Percentiles rank a stretch among this genome's conserved stretches.
These are phyloP conservation scores for Pestalotiopsis sp. DNA, from an alignment of 2,329 filamentous ascomycete species.

Conservation along the genomic window DNA sequence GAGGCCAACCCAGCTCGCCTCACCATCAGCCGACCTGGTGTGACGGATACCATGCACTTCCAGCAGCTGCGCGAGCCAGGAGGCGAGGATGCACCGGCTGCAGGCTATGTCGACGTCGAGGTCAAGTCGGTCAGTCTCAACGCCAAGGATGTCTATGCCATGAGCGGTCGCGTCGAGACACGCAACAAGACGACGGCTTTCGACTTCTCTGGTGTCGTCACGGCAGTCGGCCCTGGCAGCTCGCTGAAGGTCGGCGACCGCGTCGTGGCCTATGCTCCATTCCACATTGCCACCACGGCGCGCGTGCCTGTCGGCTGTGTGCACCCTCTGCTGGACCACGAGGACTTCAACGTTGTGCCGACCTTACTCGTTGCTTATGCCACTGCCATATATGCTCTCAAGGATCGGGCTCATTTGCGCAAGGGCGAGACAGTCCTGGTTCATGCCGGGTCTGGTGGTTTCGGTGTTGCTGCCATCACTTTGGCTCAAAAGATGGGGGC, in stretches of 20 bases:
- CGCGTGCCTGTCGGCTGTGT: slow-evolving; percentile 27
- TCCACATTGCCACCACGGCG: slow-evolving; percentile 26
- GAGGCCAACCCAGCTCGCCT: too few relatives aligned
- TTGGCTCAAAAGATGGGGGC: slow-evolving; percentile 18
- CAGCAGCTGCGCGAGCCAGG: too few relatives aligned
- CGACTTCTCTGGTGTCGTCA: too few relatives aligned
- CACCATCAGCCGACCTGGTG: too few relatives aligned
- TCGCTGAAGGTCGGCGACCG: slow-evolving; percentile 26
- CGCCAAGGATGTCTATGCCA: too few relatives aligned
- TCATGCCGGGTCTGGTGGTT: slow-evolving; percentile 19
- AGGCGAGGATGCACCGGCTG: too few relatives aligned
- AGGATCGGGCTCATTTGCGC: neutral
- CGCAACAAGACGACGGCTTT: too few relatives aligned
- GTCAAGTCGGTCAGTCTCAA: too few relatives aligned
- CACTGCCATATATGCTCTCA: neutral
- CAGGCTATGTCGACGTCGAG: too few relatives aligned
- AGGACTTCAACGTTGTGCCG: neutral
- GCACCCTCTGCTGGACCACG: slow-evolving; percentile 18
- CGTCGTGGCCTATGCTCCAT: slow-evolving; percentile 27
- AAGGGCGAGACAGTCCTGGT: slow-evolving; percentile 17
- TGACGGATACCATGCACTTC: too few relatives aligned
- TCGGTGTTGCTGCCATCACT: slow-evolving; percentile 20
- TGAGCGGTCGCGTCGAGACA: too few relatives aligned
- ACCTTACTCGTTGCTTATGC: neutral
- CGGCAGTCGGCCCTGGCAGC: too few relatives aligned